These are phyloP conservation scores for Hanseniaspora singularis DNA, from an alignment of 805 yeast species.

Conservation along the genomic window DNA sequence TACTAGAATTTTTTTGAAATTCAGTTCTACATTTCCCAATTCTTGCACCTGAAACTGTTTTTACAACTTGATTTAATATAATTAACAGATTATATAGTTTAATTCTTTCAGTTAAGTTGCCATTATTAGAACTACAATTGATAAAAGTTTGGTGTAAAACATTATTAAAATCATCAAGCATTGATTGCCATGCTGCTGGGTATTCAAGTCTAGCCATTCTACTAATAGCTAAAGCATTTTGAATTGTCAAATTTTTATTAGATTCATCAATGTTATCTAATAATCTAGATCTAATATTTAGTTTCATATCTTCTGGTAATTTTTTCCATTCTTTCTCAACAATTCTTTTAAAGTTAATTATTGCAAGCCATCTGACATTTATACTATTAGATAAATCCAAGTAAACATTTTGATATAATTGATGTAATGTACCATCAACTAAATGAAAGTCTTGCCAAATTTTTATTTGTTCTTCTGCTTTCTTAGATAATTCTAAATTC, in stretches of 20 bases:
- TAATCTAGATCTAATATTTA: conserved; percentile 44
- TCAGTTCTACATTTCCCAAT: conserved; percentile 75
- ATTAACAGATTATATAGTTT: conserved; percentile 51
- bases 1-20: conserved; percentile 58
- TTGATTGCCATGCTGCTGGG: conserved; percentile 59
- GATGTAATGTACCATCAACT: conserved; percentile 60
- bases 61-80: conserved; percentile 66
- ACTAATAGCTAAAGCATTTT: conserved; percentile 74
- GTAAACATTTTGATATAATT: conserved; percentile 47
- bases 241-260: conserved; percentile 62
- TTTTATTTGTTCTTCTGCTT: conserved; percentile 48
- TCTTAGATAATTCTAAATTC: conserved; percentile 26
- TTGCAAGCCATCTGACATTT: conserved; percentile 72
- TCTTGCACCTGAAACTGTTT: conserved; percentile 58
- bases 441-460: conserved; percentile 25
- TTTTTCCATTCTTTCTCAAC: conserved; percentile 70
- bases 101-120: conserved; percentile 39
- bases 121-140: conserved; percentile 2
- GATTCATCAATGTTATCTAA: conserved; percentile 54
- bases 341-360: conserved; percentile 81
- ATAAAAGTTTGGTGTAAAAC: conserved; percentile 2
- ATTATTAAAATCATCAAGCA: conserved; percentile 12
- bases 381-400: conserved; percentile 45
- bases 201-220: conserved; percentile 73
- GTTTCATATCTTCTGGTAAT: conserved; percentile 56